These are phyloP conservation scores for Pythium insidiosum DNA, from an alignment of 352 stramenopile genomes.

Conservation along the genomic window DNA sequence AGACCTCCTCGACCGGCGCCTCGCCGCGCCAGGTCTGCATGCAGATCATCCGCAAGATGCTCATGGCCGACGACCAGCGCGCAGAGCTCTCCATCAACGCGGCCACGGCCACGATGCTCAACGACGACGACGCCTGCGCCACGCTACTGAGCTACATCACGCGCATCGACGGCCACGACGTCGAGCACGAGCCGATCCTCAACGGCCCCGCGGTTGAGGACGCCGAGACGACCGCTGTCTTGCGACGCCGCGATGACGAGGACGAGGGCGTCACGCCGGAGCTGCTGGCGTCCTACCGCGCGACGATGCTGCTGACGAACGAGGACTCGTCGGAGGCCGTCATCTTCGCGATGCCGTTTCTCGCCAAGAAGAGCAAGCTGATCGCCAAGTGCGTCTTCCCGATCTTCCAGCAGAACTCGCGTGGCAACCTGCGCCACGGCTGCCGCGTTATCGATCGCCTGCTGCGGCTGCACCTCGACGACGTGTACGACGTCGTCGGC, in stretches of 20 bases:
- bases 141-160: constrained; percentile 61
- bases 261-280: constrained; percentile 41
- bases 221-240: background rate
- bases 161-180: constrained; percentile 23
- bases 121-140: constrained; percentile 46
- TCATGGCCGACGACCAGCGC: constrained; percentile 37
- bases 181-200: constrained; percentile 20
- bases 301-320: constrained; percentile 87
- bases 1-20: constrained; percentile 15
- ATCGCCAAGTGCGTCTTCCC: constrained; percentile 77
- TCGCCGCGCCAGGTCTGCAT: constrained; percentile 22
- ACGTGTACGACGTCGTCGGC: constrained; percentile 83
- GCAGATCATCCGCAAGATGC: constrained; percentile 28
- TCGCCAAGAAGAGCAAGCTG: constrained; percentile 70
- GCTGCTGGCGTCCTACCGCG: constrained; percentile 69
- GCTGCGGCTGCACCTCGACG: constrained; percentile 77
- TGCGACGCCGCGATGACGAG: constrained; percentile 8
- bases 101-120: constrained; percentile 52
- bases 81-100: constrained; percentile 28
- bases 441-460: constrained; percentile 86
- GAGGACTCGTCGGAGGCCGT: constrained; percentile 75
- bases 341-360: constrained; percentile 74
- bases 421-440: constrained; percentile 79
- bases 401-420: constrained; percentile 59
- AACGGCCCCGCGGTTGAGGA: constrained; percentile 27